Conservation (phyloP, 2,329 filamentous ascomycete species). For the Helotiales sp. region DNA sequence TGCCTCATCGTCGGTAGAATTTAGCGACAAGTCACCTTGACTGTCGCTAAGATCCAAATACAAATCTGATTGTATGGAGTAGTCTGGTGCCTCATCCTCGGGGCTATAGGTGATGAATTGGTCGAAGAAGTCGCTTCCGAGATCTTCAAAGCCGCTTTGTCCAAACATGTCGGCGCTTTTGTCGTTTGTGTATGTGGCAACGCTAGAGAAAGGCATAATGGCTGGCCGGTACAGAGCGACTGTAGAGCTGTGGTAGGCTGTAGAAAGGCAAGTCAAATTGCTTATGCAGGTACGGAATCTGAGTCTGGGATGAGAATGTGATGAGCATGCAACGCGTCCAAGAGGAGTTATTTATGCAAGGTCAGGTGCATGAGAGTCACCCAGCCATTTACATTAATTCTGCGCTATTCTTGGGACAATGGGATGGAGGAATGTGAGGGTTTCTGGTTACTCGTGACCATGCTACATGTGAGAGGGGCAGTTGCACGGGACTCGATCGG, state of each 20-base stretch:
- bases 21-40: constrained; percentile 18
- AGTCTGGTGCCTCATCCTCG: constrained; percentile 40
- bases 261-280: constrained; percentile 20
- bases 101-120: constrained; percentile 61
- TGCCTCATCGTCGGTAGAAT: constrained; percentile 21
- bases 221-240: constrained; percentile 9
- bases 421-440: constrained; percentile 19
- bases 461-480: constrained; percentile 19
- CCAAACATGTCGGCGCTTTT: constrained; percentile 53
- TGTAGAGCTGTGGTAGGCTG: constrained; percentile 14
- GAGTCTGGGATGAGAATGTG: constrained; percentile 23
- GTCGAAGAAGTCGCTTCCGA: constrained; percentile 62
- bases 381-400: constrained; percentile 32
- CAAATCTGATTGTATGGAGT: constrained; percentile 48
- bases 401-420: constrained; percentile 18
- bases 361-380: constrained; percentile 15
- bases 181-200: constrained; percentile 39
- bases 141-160: constrained; percentile 45
- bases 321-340: constrained; percentile 25
- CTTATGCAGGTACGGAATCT: constrained; percentile 25
- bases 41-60: constrained; percentile 45
- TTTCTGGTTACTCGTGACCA: constrained; percentile 8
- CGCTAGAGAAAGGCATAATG: constrained; percentile 30
- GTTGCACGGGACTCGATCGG: constrained; percentile 14
- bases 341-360: constrained; percentile 33